phyloP scores from a whole-genome alignment of 2,329 filamentous ascomycete genomes.

The Microcyclospora tardicrescens region DNA sequence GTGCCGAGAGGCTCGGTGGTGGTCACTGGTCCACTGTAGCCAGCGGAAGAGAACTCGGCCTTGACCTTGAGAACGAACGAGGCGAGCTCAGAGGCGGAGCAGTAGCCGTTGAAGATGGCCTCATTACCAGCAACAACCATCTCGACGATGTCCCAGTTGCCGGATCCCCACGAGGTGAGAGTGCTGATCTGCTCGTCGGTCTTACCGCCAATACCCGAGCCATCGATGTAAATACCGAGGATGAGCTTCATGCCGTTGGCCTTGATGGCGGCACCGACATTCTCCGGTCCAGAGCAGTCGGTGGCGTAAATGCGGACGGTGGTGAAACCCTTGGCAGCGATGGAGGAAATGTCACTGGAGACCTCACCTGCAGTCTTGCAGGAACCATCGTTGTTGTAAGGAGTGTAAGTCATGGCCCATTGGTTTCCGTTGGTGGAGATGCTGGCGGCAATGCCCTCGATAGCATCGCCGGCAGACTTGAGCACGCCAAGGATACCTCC shows the following conservation, averaged over 20 bases:
- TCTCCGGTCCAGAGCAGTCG: slow-evolving; percentile 71
- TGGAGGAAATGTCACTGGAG: slow-evolving; percentile 28
- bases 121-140: slow-evolving; percentile 87
- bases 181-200: slow-evolving; percentile 52
- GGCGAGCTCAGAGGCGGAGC: slow-evolving; percentile 50
- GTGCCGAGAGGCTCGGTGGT: slow-evolving; percentile 76
- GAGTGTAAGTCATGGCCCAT: slow-evolving; percentile 39
- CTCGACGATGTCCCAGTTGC: slow-evolving; percentile 58
- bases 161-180: slow-evolving; percentile 63
- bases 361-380: slow-evolving; percentile 32
- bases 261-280: slow-evolving; percentile 57
- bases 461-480: neutral
- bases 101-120: slow-evolving; percentile 64
- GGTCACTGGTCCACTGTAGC: slow-evolving; percentile 61
- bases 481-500: neutral
- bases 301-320: slow-evolving; percentile 76
- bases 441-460: slow-evolving; percentile 1
- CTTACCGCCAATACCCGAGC: slow-evolving; percentile 46
- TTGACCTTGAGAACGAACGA: slow-evolving; percentile 57
- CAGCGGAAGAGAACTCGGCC: slow-evolving; percentile 40
- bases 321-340: slow-evolving; percentile 42
- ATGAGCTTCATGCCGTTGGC: slow-evolving; percentile 64
- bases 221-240: slow-evolving; percentile 74
- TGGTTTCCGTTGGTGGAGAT: slow-evolving; percentile 25
- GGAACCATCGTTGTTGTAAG: slow-evolving; percentile 29